Evolutionary conservation across 2,329 filamentous ascomycete genomes (phyloP).

Genomic region (Xylaria hypoxylon): DNA sequence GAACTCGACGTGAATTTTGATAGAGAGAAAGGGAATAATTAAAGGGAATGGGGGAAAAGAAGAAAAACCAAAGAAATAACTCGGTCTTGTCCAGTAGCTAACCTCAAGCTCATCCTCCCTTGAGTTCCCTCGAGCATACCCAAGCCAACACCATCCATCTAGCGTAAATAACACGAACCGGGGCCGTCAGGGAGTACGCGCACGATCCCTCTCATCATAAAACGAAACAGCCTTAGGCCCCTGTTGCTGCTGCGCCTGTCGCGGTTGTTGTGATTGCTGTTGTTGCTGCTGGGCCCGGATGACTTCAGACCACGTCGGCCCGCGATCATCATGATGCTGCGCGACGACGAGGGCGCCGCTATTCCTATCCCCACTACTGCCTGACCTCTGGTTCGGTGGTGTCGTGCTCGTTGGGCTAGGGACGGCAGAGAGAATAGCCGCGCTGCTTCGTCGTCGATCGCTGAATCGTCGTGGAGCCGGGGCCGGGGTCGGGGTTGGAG

Average conservation of each 20-base stretch:
- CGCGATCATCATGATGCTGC: conserved; percentile 40
- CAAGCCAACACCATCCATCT: neutral
- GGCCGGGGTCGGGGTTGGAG: conserved; percentile 6
- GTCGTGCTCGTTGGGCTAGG: neutral
- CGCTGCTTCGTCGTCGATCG: conserved; percentile 27
- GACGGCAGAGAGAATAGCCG: neutral
- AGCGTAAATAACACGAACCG: neutral
- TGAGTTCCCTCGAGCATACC: too few relatives aligned
- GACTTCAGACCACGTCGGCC: conserved; percentile 51
- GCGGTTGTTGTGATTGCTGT: conserved; percentile 22
- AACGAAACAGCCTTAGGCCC: conserved; percentile 25
- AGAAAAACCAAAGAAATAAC: neutral
- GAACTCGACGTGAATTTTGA: neutral
- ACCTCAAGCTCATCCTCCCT: neutral
- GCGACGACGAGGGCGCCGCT: conserved; percentile 23
- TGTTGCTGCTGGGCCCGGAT: conserved; percentile 39
- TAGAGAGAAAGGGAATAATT: neutral
- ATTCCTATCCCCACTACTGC: conserved; percentile 1
- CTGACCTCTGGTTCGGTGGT: neutral
- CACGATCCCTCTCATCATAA: conserved; percentile 28
- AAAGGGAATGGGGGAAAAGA: neutral
- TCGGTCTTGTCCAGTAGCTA: neutral
- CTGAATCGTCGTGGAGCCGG: conserved; percentile 15
- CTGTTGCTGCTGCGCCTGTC: conserved; percentile 24
- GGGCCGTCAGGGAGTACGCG: conserved; percentile 9